These are phyloP conservation scores for Entoloma clypeatum DNA, from an alignment of 1,284 basidiomycete genomes.

Conservation along the genomic window DNA sequence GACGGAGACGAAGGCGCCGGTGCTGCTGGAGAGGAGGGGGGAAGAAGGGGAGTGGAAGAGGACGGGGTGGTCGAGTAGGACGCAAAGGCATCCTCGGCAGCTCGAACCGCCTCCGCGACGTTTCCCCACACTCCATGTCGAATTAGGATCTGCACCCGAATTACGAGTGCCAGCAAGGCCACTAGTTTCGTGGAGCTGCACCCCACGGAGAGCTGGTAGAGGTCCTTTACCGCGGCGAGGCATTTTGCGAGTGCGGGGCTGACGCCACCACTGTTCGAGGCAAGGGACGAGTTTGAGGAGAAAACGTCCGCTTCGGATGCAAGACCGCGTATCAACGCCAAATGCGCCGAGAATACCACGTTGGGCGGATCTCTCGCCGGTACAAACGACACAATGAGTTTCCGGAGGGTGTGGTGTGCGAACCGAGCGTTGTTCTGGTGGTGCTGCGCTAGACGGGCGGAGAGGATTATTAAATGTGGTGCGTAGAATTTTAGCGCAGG, in stretches of 20 bases:
- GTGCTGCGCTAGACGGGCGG: slow-evolving; percentile 53
- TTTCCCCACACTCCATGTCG: slow-evolving; percentile 49
- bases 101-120: slow-evolving; percentile 41
- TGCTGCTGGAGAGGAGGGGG: no score
- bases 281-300: slow-evolving; percentile 36
- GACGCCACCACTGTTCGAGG: neutral
- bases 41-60: slow-evolving; percentile 3
- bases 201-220: slow-evolving; percentile 4
- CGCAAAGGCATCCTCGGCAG: slow-evolving; percentile 44
- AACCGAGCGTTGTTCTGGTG: slow-evolving; percentile 50
- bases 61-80: slow-evolving; percentile 11
- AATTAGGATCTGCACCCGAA: slow-evolving; percentile 49
- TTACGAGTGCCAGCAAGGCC: slow-evolving; percentile 12
- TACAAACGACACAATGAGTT: slow-evolving; percentile 47
- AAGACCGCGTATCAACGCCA: slow-evolving; percentile 49
- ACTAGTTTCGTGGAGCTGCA: slow-evolving; percentile 1
- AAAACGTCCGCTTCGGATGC: slow-evolving; percentile 22
- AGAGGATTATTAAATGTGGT: slow-evolving; percentile 54
- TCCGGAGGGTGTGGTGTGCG: slow-evolving; percentile 51
- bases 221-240: slow-evolving; percentile 15
- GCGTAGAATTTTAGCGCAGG: slow-evolving; percentile 58
- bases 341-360: slow-evolving; percentile 48
- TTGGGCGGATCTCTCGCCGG: slow-evolving; percentile 46
- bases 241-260: slow-evolving; percentile 11
- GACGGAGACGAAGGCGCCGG: no score